Evolutionary conservation across 1,139 yeast genomes (phyloP), one percentile per base, ranked within the genome.

Genomic region (Meyerozyma guilliermondii): DNA sequence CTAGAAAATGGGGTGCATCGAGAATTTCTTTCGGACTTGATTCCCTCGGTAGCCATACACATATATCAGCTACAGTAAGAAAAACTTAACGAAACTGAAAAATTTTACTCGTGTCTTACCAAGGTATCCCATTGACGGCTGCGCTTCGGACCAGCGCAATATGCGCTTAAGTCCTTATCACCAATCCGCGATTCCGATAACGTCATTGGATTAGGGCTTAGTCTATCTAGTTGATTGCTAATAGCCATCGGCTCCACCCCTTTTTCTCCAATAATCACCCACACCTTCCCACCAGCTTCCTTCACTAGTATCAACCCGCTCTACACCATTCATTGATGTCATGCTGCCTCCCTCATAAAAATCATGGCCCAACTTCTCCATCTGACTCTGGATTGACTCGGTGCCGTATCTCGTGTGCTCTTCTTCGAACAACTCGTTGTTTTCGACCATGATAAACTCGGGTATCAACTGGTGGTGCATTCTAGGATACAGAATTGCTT

Each of bases 391-490:
- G 5, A 60, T 42, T 33, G 23, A 16, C 24, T 33, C 24, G 14
- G 36, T 33, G n/a, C 36, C 36, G 8, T 18, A 17, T 14, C 16
- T 33, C 3, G n/a, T 49, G 44, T 55, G 59, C 43, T 66, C 71
- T 30, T 58, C 43, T 34, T 61, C 56, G 33, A 63, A 60, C 24
- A 62, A 65, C 0, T 65, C 55, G 4, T 60, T 39, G 42, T 69
- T 66, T 56, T 92, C 98, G 35, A 84, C 72, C 62, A 70, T 77
- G 1, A 81, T 67, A 5, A 56, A 60, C 50, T 88, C 82, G 0
- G 98, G 98, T 27, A 91, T 62, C 28, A 92, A 73, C 60, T 92
- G 98, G 59, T 92, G 96, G 58, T 92, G 98, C 9, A 87, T 46
- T 42, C 98, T 68, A 1, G 97, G 97, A 53, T 66, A 82, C 0